Evolutionary conservation across 768 basidiomycete species (phyloP).

Genomic region (Leccinum subtestaceum): DNA sequence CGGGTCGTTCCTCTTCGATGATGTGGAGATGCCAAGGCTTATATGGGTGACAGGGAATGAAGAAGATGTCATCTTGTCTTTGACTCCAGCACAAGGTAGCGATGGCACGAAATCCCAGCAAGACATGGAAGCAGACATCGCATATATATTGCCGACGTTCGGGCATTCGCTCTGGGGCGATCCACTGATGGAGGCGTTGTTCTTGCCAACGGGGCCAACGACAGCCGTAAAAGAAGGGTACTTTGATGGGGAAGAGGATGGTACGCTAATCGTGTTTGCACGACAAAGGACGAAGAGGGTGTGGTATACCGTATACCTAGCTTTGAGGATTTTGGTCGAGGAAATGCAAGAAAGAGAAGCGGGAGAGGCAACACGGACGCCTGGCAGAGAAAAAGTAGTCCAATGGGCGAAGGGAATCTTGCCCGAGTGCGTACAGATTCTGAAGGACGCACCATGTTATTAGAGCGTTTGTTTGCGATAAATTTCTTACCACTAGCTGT

Average conservation of each 20-base stretch:
- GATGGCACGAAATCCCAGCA: conserved; percentile 5
- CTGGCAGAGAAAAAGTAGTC: conserved; percentile 22
- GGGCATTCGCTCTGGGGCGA: conserved; percentile 71
- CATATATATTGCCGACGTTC: conserved; percentile 40
- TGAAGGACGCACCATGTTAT: conserved; percentile 43
- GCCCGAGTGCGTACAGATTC: conserved; percentile 36
- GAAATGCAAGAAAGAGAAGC: conserved; percentile 27
- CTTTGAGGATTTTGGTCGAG: conserved; percentile 48
- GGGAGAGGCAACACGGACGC: conserved; percentile 21
- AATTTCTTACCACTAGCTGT: conserved; percentile 4
- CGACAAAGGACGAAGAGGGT: conserved; percentile 73
- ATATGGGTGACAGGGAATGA: conserved; percentile 61
- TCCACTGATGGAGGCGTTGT: conserved; percentile 67
- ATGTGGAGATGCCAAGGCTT: conserved; percentile 68
- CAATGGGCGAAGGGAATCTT: conserved; percentile 43
- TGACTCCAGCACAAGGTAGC: conserved; percentile 19
- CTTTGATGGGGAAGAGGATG: conserved; percentile 42
- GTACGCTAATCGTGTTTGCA: conserved; percentile 49
- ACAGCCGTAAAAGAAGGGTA: conserved; percentile 62
- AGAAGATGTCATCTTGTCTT: conserved; percentile 53
- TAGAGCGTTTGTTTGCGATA: conserved; percentile 4
- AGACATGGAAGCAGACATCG: conserved; percentile 26
- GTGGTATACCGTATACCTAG: conserved; percentile 73
- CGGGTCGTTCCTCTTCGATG: conserved; percentile 72
- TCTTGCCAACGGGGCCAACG: conserved; percentile 48